Evolutionary conservation across 2,329 filamentous ascomycete species (phyloP).

Genomic region (Fusarium praegraminearum): DNA sequence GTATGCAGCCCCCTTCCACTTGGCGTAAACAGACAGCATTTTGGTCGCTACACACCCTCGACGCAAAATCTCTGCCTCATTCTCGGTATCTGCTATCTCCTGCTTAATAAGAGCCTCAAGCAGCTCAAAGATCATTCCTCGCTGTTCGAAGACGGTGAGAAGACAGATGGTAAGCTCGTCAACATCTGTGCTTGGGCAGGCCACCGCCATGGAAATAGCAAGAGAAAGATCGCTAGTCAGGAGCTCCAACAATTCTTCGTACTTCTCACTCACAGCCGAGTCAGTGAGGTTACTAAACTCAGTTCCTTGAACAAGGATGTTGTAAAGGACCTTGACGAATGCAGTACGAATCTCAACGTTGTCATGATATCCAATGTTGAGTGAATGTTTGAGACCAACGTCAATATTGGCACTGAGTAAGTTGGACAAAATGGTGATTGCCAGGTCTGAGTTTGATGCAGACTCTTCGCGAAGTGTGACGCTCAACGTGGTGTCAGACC

Average conservation of each 20-base stretch:
- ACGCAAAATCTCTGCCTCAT: conserved; percentile 75
- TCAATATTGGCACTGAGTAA: conserved; percentile 78
- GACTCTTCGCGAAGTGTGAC: conserved; percentile 63
- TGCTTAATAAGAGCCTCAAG: conserved; percentile 76
- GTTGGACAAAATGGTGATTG: conserved; percentile 76
- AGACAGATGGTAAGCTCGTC: conserved; percentile 76
- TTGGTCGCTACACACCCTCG: conserved; percentile 78
- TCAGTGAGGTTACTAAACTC: conserved; percentile 78
- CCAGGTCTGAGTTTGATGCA: conserved; percentile 69
- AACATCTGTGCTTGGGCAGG: conserved; percentile 75
- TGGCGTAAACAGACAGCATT: conserved; percentile 77
- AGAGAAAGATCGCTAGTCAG: conserved; percentile 72
- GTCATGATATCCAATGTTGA: conserved; percentile 78
- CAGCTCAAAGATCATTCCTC: conserved; percentile 71
- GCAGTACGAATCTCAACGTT: conserved; percentile 77
- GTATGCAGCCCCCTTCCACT: conserved; percentile 76
- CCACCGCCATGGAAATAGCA: conserved; percentile 72
- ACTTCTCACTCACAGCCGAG: conserved; percentile 75
- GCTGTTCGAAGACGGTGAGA: conserved; percentile 76
- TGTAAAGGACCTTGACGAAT: conserved; percentile 77
- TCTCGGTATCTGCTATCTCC: conserved; percentile 77
- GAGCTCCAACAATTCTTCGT: conserved; percentile 73
- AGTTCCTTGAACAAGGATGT: conserved; percentile 77
- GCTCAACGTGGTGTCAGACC: conserved; percentile 48
- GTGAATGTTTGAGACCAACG: conserved; percentile 75